Percentiles rank a stretch among this genome's conserved stretches.
Conservation (phyloP, 306 rosid genomes). For the Adenanthera pavonina region DNA sequence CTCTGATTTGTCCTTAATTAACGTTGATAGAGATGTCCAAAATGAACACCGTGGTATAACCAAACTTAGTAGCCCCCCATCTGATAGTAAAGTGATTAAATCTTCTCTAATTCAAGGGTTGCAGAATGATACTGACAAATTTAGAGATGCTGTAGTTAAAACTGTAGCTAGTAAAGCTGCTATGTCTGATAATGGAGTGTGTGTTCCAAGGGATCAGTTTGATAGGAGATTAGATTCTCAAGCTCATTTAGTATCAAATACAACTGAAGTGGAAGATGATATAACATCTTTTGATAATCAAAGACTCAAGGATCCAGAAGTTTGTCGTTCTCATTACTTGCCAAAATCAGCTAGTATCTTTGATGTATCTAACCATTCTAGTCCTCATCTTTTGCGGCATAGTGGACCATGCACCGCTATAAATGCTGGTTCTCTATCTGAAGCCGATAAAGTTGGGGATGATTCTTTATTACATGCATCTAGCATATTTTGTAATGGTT, state of each 20-base stretch:
- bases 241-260: constrained; percentile 38
- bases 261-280: constrained; percentile 77
- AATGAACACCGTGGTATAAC: constrained; percentile 46
- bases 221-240: constrained; percentile 58
- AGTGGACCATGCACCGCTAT: constrained; percentile 48
- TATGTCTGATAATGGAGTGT: constrained; percentile 40
- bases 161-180: constrained; percentile 45
- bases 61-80: constrained; percentile 48
- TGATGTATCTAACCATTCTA: constrained; percentile 46
- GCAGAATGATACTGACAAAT: constrained; percentile 46
- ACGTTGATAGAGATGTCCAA: constrained; percentile 48
- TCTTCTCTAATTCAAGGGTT: constrained; percentile 51
- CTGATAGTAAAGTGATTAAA: constrained; percentile 47
- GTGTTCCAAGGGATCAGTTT: constrained; percentile 49
- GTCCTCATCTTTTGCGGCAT: constrained; percentile 44
- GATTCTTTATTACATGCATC: constrained; percentile 47
- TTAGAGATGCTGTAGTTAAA: constrained; percentile 42
- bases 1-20: constrained; percentile 53
- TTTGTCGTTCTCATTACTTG: constrained; percentile 52
- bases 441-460: constrained; percentile 50
- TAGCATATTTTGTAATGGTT: constrained; percentile 53
- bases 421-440: constrained; percentile 50
- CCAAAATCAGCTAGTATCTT: constrained; percentile 47
- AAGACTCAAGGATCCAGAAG: constrained; percentile 87
- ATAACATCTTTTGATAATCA: constrained; percentile 70